A percentile compares a stretch with the other conserved stretches of the same genome.
Evolutionary conservation across 495 filamentous ascomycete species (phyloP).

Genomic region (Cudoniella acicularis): DNA sequence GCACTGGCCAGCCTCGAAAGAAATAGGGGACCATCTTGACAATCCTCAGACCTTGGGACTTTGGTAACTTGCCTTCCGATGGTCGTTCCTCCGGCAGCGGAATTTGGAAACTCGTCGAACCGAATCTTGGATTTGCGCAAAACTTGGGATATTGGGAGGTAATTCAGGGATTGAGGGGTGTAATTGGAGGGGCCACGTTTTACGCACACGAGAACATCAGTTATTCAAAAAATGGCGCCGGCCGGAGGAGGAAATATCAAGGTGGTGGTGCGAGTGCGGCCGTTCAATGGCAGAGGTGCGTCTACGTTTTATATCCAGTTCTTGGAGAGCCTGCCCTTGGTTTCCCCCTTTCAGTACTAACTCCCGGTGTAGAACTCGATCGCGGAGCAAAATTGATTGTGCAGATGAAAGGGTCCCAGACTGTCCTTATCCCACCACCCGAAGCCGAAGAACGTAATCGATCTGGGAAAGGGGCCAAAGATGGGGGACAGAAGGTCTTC

Average conservation of each 20-base stretch:
- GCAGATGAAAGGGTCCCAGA: constrained; percentile 91
- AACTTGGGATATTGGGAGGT: not conserved
- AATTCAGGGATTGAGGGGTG: not conserved
- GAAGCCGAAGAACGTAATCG: constrained; percentile 50
- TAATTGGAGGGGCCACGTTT: not conserved
- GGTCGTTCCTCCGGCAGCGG: not conserved
- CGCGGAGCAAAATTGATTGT: constrained; percentile 96
- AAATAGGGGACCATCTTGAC: not conserved
- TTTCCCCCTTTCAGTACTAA: not conserved
- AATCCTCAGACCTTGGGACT: not conserved
- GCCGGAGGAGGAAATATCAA: constrained; percentile 93
- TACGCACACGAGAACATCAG: constrained; percentile 3
- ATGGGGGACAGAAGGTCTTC: constrained; percentile 76
- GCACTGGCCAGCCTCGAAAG: not conserved
- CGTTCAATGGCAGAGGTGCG: constrained; percentile 91
- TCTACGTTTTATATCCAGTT: constrained; percentile 9
- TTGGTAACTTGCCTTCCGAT: not conserved
- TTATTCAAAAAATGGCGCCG: constrained; percentile 22
- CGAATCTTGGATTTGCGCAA: not conserved
- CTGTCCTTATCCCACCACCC: constrained; percentile 74
- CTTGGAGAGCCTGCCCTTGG: not conserved
- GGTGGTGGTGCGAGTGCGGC: constrained; percentile 94
- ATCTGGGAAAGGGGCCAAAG: constrained; percentile 55
- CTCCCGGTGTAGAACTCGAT: constrained; percentile 65
- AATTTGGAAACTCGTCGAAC: not conserved